phyloP scores from a whole-genome alignment of 208 protist genomes.

The Trypanosoma rangeli region DNA sequence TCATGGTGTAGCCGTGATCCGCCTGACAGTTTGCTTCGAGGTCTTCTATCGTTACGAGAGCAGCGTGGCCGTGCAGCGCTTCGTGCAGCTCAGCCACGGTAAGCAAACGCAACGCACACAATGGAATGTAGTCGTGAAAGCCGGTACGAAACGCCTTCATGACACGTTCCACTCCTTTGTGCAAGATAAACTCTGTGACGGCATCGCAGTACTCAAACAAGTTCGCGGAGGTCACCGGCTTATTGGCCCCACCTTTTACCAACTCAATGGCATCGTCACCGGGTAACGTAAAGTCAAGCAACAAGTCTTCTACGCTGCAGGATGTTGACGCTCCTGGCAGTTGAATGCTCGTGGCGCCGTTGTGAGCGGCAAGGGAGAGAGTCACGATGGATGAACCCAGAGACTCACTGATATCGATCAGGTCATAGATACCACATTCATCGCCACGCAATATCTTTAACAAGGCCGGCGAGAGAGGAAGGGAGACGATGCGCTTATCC shows the following conservation, averaged over 20 bases:
- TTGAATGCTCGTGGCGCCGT: slow-evolving; percentile 19
- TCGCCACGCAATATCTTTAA: slow-evolving; percentile 80
- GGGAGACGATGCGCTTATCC: slow-evolving; percentile 69
- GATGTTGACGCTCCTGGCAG: slow-evolving; percentile 31
- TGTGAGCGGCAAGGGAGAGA: slow-evolving; percentile 31
- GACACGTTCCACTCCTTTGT: slow-evolving; percentile 50
- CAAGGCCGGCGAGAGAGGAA: slow-evolving; percentile 73
- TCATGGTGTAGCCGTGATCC: slow-evolving; percentile 86
- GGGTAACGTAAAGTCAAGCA: slow-evolving; percentile 75
- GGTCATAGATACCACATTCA: slow-evolving; percentile 60
- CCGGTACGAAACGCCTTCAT: slow-evolving; percentile 59
- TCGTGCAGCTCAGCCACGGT: slow-evolving; percentile 68
- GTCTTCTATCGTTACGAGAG: slow-evolving; percentile 61
- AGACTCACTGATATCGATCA: slow-evolving; percentile 55
- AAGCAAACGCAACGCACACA: slow-evolving; percentile 62
- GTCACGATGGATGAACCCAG: slow-evolving; percentile 52
- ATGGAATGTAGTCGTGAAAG: slow-evolving; percentile 76
- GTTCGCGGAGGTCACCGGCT: slow-evolving; percentile 54
- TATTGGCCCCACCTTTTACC: slow-evolving; percentile 30
- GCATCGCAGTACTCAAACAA: slow-evolving; percentile 73
- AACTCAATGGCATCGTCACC: slow-evolving; percentile 71
- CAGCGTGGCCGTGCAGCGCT: slow-evolving; percentile 50
- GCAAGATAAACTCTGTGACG: slow-evolving; percentile 57
- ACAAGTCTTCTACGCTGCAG: slow-evolving; percentile 58
- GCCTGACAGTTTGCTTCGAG: slow-evolving; percentile 72